phyloP scores from a whole-genome alignment of 164 flowering plant species.

The Malania oleifera region DNA sequence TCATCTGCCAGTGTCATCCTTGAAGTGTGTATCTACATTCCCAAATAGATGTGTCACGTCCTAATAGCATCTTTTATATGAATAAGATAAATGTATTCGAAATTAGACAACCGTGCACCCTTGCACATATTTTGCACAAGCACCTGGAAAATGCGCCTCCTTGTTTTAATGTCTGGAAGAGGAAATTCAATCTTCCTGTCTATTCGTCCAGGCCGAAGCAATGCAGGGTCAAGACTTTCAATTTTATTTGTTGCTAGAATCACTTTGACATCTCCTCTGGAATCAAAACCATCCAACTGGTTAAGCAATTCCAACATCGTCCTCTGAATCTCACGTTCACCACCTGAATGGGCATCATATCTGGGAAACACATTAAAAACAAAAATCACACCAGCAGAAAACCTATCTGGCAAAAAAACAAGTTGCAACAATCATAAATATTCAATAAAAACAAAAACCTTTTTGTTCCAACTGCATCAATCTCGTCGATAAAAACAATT shows the following conservation, averaged over 20 bases:
- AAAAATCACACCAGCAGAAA: background rate
- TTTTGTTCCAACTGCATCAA: slow-evolving; percentile 92
- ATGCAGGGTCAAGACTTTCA: slow-evolving; percentile 90
- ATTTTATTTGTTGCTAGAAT: slow-evolving; percentile 90
- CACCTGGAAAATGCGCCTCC: slow-evolving; percentile 90
- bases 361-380: slow-evolving; percentile 24
- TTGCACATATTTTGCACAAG: background rate
- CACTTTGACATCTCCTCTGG: slow-evolving; percentile 90
- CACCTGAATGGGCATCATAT: slow-evolving; percentile 93
- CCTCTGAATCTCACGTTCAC: slow-evolving; percentile 96
- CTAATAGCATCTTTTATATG: no score
- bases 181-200: slow-evolving; percentile 94
- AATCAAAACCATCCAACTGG: slow-evolving; percentile 94
- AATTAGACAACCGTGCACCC: background rate
- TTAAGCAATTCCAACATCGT: slow-evolving; percentile 88
- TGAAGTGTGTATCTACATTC: slow-evolving; percentile 71
- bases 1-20: slow-evolving; percentile 92
- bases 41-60: background rate
- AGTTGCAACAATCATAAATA: background rate
- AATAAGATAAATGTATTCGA: no score
- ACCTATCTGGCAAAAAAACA: no score
- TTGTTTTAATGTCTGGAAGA: slow-evolving; percentile 84
- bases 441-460: slow-evolving; percentile 54
- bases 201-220: slow-evolving; percentile 88
- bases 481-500: slow-evolving; percentile 94